phyloP scores from a whole-genome alignment of 495 filamentous ascomycete species.

The Penicillium bialowiezense region DNA sequence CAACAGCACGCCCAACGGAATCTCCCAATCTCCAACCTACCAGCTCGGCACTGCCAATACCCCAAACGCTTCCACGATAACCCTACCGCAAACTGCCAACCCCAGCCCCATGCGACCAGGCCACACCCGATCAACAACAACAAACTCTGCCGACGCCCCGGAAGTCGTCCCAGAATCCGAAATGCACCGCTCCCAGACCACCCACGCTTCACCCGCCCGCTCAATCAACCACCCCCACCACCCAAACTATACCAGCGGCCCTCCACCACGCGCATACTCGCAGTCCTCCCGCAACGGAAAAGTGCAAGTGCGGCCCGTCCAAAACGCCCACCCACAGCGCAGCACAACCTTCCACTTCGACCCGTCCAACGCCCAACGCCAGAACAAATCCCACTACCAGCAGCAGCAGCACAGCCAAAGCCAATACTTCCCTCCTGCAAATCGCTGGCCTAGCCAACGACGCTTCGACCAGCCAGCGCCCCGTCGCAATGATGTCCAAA shows the following conservation, averaged over 20 bases:
- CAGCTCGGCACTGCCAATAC: neutral
- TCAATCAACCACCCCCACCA: slow-evolving; percentile 31
- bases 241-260: slow-evolving; percentile 22
- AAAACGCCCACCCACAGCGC: slow-evolving; percentile 13
- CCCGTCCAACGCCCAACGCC: slow-evolving; percentile 24
- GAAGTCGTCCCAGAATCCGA: slow-evolving; percentile 33
- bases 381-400: slow-evolving; percentile 20
- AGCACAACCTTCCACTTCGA: slow-evolving; percentile 29
- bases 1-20: neutral
- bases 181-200: slow-evolving; percentile 32
- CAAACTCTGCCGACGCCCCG: slow-evolving; percentile 40
- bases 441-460: slow-evolving; percentile 17
- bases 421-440: slow-evolving; percentile 18
- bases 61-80: neutral
- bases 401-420: neutral
- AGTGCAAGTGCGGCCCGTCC: slow-evolving; percentile 1
- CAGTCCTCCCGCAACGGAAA: slow-evolving; percentile 11
- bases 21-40: neutral
- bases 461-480: slow-evolving; percentile 21
- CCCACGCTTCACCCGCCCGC: slow-evolving; percentile 6
- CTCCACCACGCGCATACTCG: slow-evolving; percentile 16
- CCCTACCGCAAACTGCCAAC: neutral
- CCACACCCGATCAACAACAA: slow-evolving; percentile 32
- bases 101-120: slow-evolving; percentile 2
- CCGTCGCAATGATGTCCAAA: slow-evolving; percentile 32